Evolutionary conservation across 768 basidiomycete genomes (phyloP), one percentile per base, ranked within the genome.

Genomic region (Lepiota brunneoincarnata): DNA sequence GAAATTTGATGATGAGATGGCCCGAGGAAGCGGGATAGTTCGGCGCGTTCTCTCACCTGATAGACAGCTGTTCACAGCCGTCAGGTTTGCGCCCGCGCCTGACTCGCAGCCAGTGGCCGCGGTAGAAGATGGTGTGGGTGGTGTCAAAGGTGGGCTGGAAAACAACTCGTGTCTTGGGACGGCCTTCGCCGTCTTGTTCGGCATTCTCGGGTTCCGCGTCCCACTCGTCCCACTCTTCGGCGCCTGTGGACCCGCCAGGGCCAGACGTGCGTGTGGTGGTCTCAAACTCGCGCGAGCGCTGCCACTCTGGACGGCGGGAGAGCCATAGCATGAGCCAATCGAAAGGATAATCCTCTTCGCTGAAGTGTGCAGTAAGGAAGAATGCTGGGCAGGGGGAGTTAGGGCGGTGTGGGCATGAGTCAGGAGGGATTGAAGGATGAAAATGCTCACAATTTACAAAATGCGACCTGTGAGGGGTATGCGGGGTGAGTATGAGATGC

Each of bases 281-380:
- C 72, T 93, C 91, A 57, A 93, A 91, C 69, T 93, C 91, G 53
- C 91, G 82, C 6, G 90, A 91, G 36, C 89, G 86, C 63, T 92
- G 90, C 90, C 90, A 92, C 69, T 92, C 90, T 38, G 90, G 74
- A 21, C 88, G 80, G 48, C 89, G 84, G 39, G 89, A 89, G 45
- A 93, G 82, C 90, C 90, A 93, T 28, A 91, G 78, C 88, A 92
- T 92, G 49, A 93, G 78, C 90, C 90, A 93, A 70, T 93, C 90
- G 61, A 91, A 93, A 3, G 90, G 91, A 59, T 89, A 89, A 65
- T 93, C 91, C 69, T 93, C 91, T 71, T 93, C 91, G 59, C 84
- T 87, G 74, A 93, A 93, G 69, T 92, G 88, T 7, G 91, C 91
- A 14, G 91, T 93, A 48, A 93, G 82, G 82, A 92, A 93, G 78